Conservation (phyloP, 306 rosid species). For the Amphicarpaea edgeworthii region DNA sequence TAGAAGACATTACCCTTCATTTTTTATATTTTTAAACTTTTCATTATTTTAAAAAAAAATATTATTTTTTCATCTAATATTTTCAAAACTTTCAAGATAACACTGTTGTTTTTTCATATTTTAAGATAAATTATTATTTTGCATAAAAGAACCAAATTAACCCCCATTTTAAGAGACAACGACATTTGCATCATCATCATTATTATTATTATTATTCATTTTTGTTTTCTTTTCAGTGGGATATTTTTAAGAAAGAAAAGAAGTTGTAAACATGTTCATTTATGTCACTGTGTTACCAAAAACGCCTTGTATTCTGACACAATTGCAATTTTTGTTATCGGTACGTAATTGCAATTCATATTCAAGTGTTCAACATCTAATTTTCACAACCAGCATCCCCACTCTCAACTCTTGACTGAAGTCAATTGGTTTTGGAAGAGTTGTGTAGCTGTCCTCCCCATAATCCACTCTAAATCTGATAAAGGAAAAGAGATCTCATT, state of each 20-base stretch:
- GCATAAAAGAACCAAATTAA: background rate
- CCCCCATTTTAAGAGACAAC: background rate
- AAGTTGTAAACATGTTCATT: too few species aligned
- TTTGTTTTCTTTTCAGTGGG: background rate
- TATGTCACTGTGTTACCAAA: too few species aligned
- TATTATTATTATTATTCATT: background rate
- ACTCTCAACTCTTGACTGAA: constrained; percentile 6
- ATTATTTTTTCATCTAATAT: too few species aligned
- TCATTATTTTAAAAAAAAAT: too few species aligned
- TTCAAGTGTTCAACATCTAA: background rate
- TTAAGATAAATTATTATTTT: too few species aligned
- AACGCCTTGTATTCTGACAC: too few species aligned
- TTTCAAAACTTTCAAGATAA: too few species aligned
- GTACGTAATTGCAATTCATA: background rate
- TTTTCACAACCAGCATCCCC: background rate
- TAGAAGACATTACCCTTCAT: too few species aligned
- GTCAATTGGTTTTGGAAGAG: constrained; percentile 61
- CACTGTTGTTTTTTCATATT: too few species aligned
- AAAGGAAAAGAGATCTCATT: constrained; percentile 58
- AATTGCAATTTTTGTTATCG: too few species aligned
- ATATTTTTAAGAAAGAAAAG: background rate
- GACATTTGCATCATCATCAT: background rate
- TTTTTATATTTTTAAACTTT: too few species aligned
- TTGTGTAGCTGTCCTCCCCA: constrained; percentile 65
- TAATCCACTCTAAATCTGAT: constrained; percentile 81